Conservation (phyloP, 345 rosid species). For the Citrus sinensis region DNA sequence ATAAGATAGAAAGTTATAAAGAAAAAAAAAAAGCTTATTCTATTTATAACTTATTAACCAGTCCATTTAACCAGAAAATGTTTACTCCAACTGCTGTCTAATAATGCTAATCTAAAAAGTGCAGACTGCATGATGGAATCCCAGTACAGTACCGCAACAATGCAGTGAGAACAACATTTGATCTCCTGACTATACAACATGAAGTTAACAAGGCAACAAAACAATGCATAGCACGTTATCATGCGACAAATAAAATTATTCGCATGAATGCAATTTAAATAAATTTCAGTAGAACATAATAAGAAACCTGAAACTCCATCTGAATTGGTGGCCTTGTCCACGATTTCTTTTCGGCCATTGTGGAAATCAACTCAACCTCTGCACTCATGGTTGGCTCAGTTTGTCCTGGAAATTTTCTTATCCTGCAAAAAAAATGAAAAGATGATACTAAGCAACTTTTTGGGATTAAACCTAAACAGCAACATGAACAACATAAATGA, state of each 20-base stretch:
- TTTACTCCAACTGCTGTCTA: not conserved
- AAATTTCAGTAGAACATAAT: constrained; percentile 2
- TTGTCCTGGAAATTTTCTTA: constrained; percentile 97
- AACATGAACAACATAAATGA: not conserved
- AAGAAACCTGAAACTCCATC: constrained; percentile 94
- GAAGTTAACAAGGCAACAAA: not conserved
- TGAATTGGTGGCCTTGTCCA: constrained; percentile 98
- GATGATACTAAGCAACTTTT: not conserved
- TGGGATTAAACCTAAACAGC: not conserved
- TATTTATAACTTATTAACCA: not conserved
- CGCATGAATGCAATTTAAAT: not conserved
- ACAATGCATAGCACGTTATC: not conserved
- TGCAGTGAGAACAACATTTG: not conserved
- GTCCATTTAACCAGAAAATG: not conserved
- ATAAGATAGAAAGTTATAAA: not conserved
- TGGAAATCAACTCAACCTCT: constrained; percentile 92
- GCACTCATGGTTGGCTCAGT: constrained; percentile 98
- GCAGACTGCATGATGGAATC: not conserved
- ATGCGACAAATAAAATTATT: not conserved
- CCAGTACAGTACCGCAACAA: not conserved
- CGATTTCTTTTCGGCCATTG: constrained; percentile 91
- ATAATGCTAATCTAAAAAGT: not conserved
- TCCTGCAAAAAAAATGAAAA: constrained; percentile 42
- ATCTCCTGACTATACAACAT: not conserved
- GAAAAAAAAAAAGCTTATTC: not conserved